Evolutionary conservation across 176 grass and related monocot species (phyloP), one percentile per base, ranked within the genome.

Genomic region (Urochloa ruziziensis): DNA sequence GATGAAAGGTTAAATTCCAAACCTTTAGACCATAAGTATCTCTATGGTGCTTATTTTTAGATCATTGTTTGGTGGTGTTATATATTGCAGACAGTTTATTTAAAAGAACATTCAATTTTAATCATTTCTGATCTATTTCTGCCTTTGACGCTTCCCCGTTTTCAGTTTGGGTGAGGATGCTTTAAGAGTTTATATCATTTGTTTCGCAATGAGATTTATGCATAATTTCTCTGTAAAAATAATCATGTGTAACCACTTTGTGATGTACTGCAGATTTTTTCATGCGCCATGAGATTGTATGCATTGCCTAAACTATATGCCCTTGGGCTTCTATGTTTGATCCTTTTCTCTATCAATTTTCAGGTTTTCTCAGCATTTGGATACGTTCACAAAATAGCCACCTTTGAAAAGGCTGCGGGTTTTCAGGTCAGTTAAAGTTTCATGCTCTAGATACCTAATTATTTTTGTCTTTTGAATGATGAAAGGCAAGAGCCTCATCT

Each of bases 351-450:
- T 61, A 33, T 84, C 47, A 75, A 24, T 7, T 80, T 86, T 87
- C 83, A 98, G 96, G 96, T 98, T 77, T 98, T 98, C 73, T 98
- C 96, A 2, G 89, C 96, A 57, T 98, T 96, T 90, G 96, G 96
- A 40, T 94, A 87, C 92, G 96, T 98, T 67, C 96, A 98, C 68
- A 98, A 98, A 92, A 94, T 98, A 91, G 93, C 96, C 61, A 98
- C 96, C 53, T 98, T 98, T 80, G 96, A 98, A 79, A 98, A 98
- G 85, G 88, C 96, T 74, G 94, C 94, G 67, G 96, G 96, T 80
- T 96, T 98, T 87, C 96, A 98, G 89, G 96, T 98, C 48, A 59
- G 24, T 69, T 73, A 17, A 71, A 64, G 11, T 76, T 63, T 70
- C 28, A 54, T 76, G 29, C 77, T 82, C 77, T 51, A 82, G 63